Evolutionary conservation across 2,329 filamentous ascomycete species (phyloP).

Genomic region (Fonsecaea nubica): DNA sequence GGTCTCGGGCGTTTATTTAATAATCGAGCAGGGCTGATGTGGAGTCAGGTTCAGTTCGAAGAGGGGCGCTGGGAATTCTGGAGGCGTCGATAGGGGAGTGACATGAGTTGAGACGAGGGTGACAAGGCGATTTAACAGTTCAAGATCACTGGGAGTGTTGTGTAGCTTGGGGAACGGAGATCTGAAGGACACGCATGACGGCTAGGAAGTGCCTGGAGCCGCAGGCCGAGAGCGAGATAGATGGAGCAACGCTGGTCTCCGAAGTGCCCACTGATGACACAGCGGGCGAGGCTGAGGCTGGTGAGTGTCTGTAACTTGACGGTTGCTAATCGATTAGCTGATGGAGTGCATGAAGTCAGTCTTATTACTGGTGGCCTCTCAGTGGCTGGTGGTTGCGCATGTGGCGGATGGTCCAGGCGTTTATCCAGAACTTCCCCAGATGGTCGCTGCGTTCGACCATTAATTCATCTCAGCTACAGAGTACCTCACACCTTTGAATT

Average conservation of each 20-base stretch:
- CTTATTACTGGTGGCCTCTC: neutral
- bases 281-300: constrained; percentile 1
- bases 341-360: neutral
- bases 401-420: neutral
- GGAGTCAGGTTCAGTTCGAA: neutral
- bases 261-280: constrained; percentile 8
- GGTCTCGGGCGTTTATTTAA: constrained; percentile 4
- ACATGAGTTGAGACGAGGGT: neutral
- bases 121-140: neutral
- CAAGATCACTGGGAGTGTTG: neutral
- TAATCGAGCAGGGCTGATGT: constrained; percentile 5
- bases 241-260: neutral
- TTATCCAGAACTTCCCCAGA: constrained; percentile 7
- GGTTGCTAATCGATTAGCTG: neutral
- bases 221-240: constrained; percentile 7
- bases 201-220: constrained; percentile 8
- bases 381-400: constrained; percentile 3
- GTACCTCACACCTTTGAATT: neutral
- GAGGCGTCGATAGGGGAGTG: neutral
- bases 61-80: neutral
- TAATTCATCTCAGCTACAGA: neutral
- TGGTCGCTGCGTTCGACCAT: neutral
- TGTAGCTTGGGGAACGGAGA: neutral
- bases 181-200: neutral
- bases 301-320: neutral